Base-by-base conservation (phyloP, 306 rosid species). In the Cucurbita pepo region DNA sequence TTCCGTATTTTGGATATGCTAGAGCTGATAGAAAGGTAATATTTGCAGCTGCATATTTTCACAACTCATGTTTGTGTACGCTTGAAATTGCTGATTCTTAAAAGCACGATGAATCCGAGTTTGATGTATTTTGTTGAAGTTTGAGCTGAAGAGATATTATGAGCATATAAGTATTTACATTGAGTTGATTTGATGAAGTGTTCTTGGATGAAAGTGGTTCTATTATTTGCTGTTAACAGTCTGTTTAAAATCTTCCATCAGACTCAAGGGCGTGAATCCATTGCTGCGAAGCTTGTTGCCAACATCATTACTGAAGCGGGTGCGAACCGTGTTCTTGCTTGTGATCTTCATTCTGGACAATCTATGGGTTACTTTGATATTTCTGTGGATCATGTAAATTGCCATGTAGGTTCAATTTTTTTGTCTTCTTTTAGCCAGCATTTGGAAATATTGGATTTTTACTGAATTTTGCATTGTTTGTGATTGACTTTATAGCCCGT, bases 291-390 rank as follows among this genome's bases (percentile, higher is more conserved):
- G 80, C 89, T 94, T 82, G 97, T 86, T 77, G 90, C 99, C 15
- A 94, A 94, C 80, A 89, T 94, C 60, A 86, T 94, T 76, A 94
- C 99, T 18, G 86, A 87, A 82, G 99, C 99, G 65, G 99, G 99
- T 75, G 99, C 99, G 22, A 88, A 89, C 58, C 95, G 99, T 60
- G 96, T 94, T 77, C 99, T 94, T 71, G 96, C 97, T 81, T 91
- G 99, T 70, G 99, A 94, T 82, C 95, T 94, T 84, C 99, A 94
- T 80, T 94, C 99, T 8, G 99, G 99, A 82, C 99, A 94, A 81
- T 86, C 99, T 70, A 81, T 94, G 89, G 99, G 99, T 60, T 94
- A 94, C 84, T 94, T 94, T 84, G 99, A 94, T 82, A 94, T 94
- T 82, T 89, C 99, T 1, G 97, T 94, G 77, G 99, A 94, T 85